phyloP scores from a whole-genome alignment of 352 stramenopile species.

The Pythium periplocum region DNA sequence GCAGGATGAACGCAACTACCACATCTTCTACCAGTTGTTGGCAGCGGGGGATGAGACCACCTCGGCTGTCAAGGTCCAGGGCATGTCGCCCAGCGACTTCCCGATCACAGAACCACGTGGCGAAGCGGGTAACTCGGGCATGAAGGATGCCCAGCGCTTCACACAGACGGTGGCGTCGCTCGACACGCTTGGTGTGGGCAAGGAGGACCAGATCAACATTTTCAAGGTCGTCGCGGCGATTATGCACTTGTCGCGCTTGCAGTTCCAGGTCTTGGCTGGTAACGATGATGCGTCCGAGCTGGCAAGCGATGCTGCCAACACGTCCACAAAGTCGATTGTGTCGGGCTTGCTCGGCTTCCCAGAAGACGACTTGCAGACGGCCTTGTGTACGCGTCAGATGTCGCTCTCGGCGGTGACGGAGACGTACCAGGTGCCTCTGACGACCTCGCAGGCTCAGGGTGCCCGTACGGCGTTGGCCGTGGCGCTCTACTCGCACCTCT shows the following conservation, averaged over 20 bases:
- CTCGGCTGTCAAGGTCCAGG: slow-evolving; percentile 58
- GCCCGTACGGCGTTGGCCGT: slow-evolving; percentile 74
- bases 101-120: slow-evolving; percentile 59
- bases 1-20: slow-evolving; percentile 96
- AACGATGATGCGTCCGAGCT: slow-evolving; percentile 73
- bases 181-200: slow-evolving; percentile 66
- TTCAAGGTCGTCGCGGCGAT: slow-evolving; percentile 78
- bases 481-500: slow-evolving; percentile 93
- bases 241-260: slow-evolving; percentile 71
- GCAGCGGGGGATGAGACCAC: slow-evolving; percentile 46
- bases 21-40: slow-evolving; percentile 98
- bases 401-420: slow-evolving; percentile 66
- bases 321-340: slow-evolving; percentile 39
- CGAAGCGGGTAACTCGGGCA: slow-evolving; percentile 41
- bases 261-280: slow-evolving; percentile 46
- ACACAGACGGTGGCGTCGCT: slow-evolving; percentile 67
- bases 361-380: slow-evolving; percentile 55
- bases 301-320: slow-evolving; percentile 42
- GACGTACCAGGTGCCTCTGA: slow-evolving; percentile 84
- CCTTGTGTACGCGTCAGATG: slow-evolving; percentile 77
- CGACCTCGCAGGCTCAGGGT: slow-evolving; percentile 67
- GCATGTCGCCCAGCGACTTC: slow-evolving; percentile 77
- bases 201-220: slow-evolving; percentile 70
- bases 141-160: slow-evolving; percentile 73
- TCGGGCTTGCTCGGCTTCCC: slow-evolving; percentile 64